phyloP scores from a whole-genome alignment of 1,284 basidiomycete species.

The Neolentinus lepideus region DNA sequence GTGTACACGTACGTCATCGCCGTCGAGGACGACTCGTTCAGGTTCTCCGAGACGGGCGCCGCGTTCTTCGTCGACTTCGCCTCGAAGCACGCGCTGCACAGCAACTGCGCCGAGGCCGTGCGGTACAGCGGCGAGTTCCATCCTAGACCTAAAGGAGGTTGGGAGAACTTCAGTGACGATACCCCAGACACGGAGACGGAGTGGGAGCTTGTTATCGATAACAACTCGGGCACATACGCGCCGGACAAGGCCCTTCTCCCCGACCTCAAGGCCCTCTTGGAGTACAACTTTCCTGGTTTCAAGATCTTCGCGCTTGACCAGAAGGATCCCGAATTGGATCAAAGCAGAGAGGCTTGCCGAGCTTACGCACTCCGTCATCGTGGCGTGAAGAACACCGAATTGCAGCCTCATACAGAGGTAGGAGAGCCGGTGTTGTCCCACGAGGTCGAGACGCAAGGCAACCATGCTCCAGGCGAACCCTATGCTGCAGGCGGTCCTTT shows the following conservation, averaged over 20 bases:
- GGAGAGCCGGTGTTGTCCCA: constrained; percentile 44
- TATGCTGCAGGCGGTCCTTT: constrained; percentile 7
- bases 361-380: constrained; percentile 52
- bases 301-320: constrained; percentile 46
- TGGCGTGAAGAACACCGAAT: constrained; percentile 47
- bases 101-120: constrained; percentile 39
- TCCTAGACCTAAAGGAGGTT: constrained; percentile 62
- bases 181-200: constrained; percentile 42
- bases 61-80: constrained; percentile 78
- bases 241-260: constrained; percentile 54
- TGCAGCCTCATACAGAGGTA: constrained; percentile 50
- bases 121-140: constrained; percentile 75
- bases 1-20: constrained; percentile 75
- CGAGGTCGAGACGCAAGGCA: constrained; percentile 11
- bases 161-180: constrained; percentile 52
- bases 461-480: constrained; percentile 9
- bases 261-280: constrained; percentile 44
- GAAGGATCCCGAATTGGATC: constrained; percentile 48
- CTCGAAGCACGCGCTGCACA: constrained; percentile 50
- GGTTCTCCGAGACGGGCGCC: constrained; percentile 75
- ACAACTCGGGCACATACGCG: constrained; percentile 71
- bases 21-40: constrained; percentile 59
- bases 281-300: constrained; percentile 66
- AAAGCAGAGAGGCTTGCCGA: constrained; percentile 58
- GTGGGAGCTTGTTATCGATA: constrained; percentile 75